A percentile compares a stretch with the other conserved stretches of the same genome.
These are phyloP conservation scores for Strigomonas culicis DNA, from an alignment of 208 protist genomes.

Conservation along the genomic window DNA sequence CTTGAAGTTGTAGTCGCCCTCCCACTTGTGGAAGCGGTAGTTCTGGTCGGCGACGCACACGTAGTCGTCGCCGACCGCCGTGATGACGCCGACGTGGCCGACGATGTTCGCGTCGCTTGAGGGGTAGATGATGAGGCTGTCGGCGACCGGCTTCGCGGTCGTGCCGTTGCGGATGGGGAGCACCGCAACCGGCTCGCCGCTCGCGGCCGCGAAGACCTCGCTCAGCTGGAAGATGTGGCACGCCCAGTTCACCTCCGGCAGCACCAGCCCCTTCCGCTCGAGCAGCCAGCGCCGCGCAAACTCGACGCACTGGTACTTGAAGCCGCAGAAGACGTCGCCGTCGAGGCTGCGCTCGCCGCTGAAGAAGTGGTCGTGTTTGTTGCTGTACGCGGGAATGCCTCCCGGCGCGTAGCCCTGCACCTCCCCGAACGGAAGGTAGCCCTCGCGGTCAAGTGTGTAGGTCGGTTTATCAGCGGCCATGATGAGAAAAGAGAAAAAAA, in stretches of 20 bases:
- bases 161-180: conserved; percentile 54
- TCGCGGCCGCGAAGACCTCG: conserved; percentile 57
- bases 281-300: conserved; percentile 85
- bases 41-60: conserved; percentile 86
- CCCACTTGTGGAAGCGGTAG: conserved; percentile 83
- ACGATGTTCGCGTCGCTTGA: conserved; percentile 37
- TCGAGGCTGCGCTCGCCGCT: conserved; percentile 81
- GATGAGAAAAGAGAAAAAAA: background rate
- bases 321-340: conserved; percentile 74
- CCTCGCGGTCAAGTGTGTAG: conserved; percentile 23
- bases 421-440: conserved; percentile 58
- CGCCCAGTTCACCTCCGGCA: conserved; percentile 81
- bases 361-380: conserved; percentile 85
- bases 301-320: conserved; percentile 90
- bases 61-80: conserved; percentile 82
- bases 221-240: conserved; percentile 74
- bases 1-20: conserved; percentile 32
- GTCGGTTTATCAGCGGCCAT: conserved; percentile 1
- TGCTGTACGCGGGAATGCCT: conserved; percentile 85
- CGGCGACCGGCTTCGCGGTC: conserved; percentile 48
- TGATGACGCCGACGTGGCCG: conserved; percentile 81
- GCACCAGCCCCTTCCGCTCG: conserved; percentile 70
- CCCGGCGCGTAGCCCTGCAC: conserved; percentile 75
- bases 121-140: conserved; percentile 78
- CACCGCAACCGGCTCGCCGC: conserved; percentile 44